A percentile compares a stretch with the other conserved stretches of the same genome.
Conservation (phyloP, 1,284 basidiomycete species). For the Rugiboletus extremiorientalis region DNA sequence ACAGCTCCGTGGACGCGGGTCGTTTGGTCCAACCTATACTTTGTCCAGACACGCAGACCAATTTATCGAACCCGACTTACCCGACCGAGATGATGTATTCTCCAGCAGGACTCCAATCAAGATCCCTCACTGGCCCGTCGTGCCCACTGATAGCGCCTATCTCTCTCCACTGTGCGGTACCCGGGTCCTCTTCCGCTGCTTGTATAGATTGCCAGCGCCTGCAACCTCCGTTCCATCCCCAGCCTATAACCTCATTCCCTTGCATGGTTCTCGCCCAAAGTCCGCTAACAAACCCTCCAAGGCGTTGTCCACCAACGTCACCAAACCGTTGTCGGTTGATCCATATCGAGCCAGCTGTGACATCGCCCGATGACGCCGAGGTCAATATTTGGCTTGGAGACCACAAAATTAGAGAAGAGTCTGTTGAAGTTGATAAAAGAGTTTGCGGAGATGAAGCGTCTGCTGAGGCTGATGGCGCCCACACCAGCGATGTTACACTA, state of each 20-base stretch:
- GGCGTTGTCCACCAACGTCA: constrained; percentile 84
- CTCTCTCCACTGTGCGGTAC: constrained; percentile 67
- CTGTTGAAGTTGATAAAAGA: constrained; percentile 85
- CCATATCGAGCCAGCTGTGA: constrained; percentile 70
- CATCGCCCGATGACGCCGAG: constrained; percentile 33
- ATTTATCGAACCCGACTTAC: constrained; percentile 41
- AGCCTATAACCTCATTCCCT: constrained; percentile 70
- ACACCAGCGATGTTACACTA: constrained; percentile 84
- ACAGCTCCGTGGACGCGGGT: constrained; percentile 78
- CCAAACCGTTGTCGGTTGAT: constrained; percentile 88
- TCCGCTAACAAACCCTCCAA: constrained; percentile 89
- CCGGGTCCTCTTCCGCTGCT: constrained; percentile 13
- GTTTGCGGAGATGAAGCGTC: constrained; percentile 38
- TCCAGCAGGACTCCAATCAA: constrained; percentile 83
- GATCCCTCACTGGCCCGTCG: constrained; percentile 69
- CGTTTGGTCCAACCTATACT: constrained; percentile 78
- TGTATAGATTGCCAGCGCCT: constrained; percentile 68
- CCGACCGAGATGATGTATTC: constrained; percentile 83
- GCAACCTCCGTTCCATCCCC: constrained; percentile 93
- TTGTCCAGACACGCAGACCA: not conserved
- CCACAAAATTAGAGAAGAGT: constrained; percentile 94
- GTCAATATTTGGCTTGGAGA: constrained; percentile 61
- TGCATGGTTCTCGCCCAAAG: constrained; percentile 58
- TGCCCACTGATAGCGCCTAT: constrained; percentile 81
- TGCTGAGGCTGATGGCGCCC: constrained; percentile 52